phyloP scores from a whole-genome alignment of 768 basidiomycete species.

The Pleurotus giganteus region DNA sequence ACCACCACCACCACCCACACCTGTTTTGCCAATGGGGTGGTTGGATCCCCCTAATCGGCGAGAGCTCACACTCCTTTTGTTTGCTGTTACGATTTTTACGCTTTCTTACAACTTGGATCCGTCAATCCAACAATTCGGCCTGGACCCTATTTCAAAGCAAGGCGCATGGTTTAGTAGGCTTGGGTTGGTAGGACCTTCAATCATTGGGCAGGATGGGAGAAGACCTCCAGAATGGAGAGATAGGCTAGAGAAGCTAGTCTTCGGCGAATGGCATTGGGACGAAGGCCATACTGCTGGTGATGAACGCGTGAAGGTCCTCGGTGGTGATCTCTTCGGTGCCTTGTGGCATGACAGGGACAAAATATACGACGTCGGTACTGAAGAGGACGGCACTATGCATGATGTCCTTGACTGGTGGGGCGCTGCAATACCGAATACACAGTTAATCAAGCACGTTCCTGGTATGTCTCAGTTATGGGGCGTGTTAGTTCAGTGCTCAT shows the following conservation, averaged over 20 bases:
- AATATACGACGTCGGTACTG: constrained; percentile 17
- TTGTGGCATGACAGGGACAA: constrained; percentile 25
- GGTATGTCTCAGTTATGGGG: constrained; percentile 38
- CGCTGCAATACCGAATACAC: constrained; percentile 51
- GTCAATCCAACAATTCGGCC: constrained; percentile 51
- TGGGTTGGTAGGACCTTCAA: constrained; percentile 35
- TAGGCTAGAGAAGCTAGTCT: constrained; percentile 57
- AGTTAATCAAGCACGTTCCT: constrained; percentile 60
- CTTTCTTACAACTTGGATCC: constrained; percentile 74
- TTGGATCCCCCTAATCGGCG: constrained; percentile 65
- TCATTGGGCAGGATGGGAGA: constrained; percentile 45
- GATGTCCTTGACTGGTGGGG: constrained; percentile 59
- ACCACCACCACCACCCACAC: neutral
- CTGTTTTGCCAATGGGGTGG: constrained; percentile 50
- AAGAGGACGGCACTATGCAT: constrained; percentile 39
- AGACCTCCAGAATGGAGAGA: constrained; percentile 54
- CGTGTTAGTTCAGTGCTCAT: neutral
- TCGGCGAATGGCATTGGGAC: constrained; percentile 70
- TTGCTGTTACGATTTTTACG: constrained; percentile 63
- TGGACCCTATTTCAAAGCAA: constrained; percentile 39
- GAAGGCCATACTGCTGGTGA: constrained; percentile 57
- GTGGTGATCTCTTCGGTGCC: constrained; percentile 13
- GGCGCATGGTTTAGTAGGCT: constrained; percentile 35
- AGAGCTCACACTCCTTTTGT: constrained; percentile 67
- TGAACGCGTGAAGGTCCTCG: constrained; percentile 43